Evolutionary conservation across 2,329 filamentous ascomycete species (phyloP).

Genomic region (Colletotrichum melonis): DNA sequence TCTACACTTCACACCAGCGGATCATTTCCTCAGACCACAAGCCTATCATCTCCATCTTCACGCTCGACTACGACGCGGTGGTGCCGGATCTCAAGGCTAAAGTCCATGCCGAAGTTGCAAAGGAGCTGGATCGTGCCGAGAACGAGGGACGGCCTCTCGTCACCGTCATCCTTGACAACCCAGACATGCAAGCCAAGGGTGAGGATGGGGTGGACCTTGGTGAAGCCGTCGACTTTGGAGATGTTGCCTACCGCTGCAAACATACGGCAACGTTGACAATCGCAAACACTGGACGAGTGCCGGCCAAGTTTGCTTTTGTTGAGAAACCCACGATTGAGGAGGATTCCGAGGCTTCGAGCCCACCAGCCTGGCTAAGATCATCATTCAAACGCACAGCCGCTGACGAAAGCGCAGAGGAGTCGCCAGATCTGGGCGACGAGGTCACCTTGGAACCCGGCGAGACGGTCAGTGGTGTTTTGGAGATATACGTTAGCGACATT

Average conservation of each 20-base stretch:
- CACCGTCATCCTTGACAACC: conserved; percentile 81
- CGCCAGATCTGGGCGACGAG: conserved; percentile 51
- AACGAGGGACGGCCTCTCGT: conserved; percentile 89
- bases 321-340: conserved; percentile 70
- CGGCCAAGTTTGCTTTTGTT: conserved; percentile 83
- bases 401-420: conserved; percentile 45
- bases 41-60: conserved; percentile 86
- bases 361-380: conserved; percentile 77
- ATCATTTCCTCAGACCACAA: conserved; percentile 97
- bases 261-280: conserved; percentile 80
- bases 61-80: conserved; percentile 86
- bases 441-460: conserved; percentile 88
- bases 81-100: conserved; percentile 86
- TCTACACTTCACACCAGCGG: conserved; percentile 89
- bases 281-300: conserved; percentile 89
- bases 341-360: conserved; percentile 47
- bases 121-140: conserved; percentile 89
- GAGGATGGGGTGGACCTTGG: conserved; percentile 48
- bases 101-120: conserved; percentile 86
- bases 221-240: conserved; percentile 81
- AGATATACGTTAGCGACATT: conserved; percentile 73
- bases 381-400: conserved; percentile 67
- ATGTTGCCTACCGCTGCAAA: conserved; percentile 75
- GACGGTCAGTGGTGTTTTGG: conserved; percentile 76
- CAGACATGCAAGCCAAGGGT: conserved; percentile 44